Percentiles rank a stretch among this genome's conserved stretches.
These are phyloP conservation scores for Toxicodendron radicans DNA, from an alignment of 345 rosid species.

Conservation along the genomic window DNA sequence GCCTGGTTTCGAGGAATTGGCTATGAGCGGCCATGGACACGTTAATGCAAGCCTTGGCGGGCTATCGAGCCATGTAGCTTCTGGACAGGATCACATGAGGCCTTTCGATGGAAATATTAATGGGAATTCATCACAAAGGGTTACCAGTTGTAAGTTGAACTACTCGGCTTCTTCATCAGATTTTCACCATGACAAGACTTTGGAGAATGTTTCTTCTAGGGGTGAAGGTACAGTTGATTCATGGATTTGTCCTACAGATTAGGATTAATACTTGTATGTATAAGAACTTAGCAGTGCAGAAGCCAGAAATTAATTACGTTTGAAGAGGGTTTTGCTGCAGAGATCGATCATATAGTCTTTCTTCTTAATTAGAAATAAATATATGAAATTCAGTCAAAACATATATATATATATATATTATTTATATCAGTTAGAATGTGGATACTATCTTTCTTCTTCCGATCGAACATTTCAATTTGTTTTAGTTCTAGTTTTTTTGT, in stretches of 20 bases:
- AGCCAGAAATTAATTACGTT: not conserved
- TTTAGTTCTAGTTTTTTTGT: too few relatives aligned
- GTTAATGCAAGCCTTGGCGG: slow-evolving; percentile 28
- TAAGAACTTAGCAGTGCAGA: not conserved
- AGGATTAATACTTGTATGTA: not conserved
- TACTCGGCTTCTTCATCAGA: slow-evolving; percentile 47
- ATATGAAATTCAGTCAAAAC: slow-evolving; percentile 11
- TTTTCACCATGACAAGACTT: slow-evolving; percentile 49
- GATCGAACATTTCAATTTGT: not conserved
- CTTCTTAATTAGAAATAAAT: slow-evolving; percentile 18
- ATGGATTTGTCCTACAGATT: slow-evolving; percentile 73
- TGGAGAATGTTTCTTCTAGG: slow-evolving; percentile 48
- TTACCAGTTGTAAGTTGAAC: slow-evolving; percentile 40
- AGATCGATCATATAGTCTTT: not conserved
- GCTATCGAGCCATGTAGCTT: slow-evolving; percentile 14
- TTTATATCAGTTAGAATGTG: not conserved
- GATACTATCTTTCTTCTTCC: slow-evolving; percentile 2
- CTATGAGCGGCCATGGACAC: slow-evolving; percentile 27
- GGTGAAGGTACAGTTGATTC: slow-evolving; percentile 59
- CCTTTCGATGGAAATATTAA: slow-evolving; percentile 28
- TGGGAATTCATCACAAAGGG: slow-evolving; percentile 26
- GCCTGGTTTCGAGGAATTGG: slow-evolving; percentile 38
- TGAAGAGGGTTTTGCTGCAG: slow-evolving; percentile 12
- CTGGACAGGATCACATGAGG: slow-evolving; percentile 22
- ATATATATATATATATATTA: not conserved